Evolutionary conservation across 1,139 yeast genomes (phyloP).

Genomic region (Wickerhamomyces sp.): DNA sequence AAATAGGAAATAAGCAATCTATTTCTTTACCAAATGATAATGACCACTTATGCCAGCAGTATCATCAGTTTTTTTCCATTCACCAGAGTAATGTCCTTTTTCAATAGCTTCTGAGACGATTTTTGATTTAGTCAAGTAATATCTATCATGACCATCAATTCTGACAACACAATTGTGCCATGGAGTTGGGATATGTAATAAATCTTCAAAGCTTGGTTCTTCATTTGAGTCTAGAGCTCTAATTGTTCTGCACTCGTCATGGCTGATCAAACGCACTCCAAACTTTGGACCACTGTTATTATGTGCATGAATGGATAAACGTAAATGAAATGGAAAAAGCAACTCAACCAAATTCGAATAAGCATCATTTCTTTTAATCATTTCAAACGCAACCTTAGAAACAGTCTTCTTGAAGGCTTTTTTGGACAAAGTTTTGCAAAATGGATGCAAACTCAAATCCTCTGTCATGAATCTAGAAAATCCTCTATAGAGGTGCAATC

Average conservation of each 20-base stretch:
- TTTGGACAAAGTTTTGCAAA: constrained; percentile 36
- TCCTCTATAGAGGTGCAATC: constrained; percentile 50
- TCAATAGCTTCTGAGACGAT: constrained; percentile 31
- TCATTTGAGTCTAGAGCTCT: constrained; percentile 31
- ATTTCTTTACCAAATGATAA: constrained; percentile 13
- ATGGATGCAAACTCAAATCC: constrained; percentile 43
- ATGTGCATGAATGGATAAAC: constrained; percentile 61
- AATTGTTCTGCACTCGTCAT: constrained; percentile 38
- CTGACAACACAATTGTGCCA: constrained; percentile 59
- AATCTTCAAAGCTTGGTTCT: constrained; percentile 39
- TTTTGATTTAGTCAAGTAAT: constrained; percentile 31
- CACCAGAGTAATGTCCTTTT: constrained; percentile 28
- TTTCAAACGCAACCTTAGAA: constrained; percentile 54
- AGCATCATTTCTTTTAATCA: constrained; percentile 63
- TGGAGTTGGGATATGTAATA: constrained; percentile 61
- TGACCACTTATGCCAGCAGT: constrained; percentile 30
- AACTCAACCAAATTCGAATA: constrained; percentile 59
- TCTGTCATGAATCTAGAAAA: constrained; percentile 58
- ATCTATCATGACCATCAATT: constrained; percentile 29
- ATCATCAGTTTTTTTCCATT: constrained; percentile 27
- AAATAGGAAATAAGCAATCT: too few species aligned
- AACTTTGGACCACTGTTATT: constrained; percentile 53
- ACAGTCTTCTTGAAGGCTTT: constrained; percentile 48
- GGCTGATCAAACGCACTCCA: constrained; percentile 47
- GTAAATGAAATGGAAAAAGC: constrained; percentile 53